Evolutionary conservation across 1,284 basidiomycete genomes (phyloP), one percentile per base, ranked within the genome.

Genomic region (Tremellales sp.): DNA sequence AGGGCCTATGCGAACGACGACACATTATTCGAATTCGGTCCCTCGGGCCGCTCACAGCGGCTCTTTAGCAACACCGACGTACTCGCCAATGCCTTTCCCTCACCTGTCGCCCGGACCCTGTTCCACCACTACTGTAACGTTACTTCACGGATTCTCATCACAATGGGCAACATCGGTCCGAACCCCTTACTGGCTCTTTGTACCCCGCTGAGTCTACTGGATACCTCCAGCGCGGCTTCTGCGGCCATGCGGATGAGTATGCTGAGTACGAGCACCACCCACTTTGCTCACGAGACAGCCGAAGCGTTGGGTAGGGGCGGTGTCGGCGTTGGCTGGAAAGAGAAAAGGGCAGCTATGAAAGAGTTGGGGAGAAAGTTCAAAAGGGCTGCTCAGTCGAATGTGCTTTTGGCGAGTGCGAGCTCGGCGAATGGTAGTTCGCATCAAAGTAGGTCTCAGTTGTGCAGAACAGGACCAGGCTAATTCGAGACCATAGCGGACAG

Each of bases 191-290:
- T 65, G 14, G 51, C 59, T 3, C 43, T 66, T 9, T 63, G 59
- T 37, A 61, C 57, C 7, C 63, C 63, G 3, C 19, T 53, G 9
- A 54, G 49, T 12, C 40, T 66, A n/a, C 52, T 65, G 28, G 63
- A 66, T 42, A 65, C 61, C 0, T 52, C 49, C 29, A 56, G 55
- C 19, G 52, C 65, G 1, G 59, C 61, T 1, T 59, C 56, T 0
- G 65, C 65, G 0, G 63, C 65, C 7, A 56, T 66, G 9, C 47
- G 65, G 18, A 62, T 66, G 63, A 58, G 56, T 32, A 58, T 66
- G 53, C 50, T 66, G 0, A 61, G 56, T 33, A 57, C 49, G 10
- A 57, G 53, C 24, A 49, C 60, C 6, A 50, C 60, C 5, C 63
- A 65, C 43, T 57, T 62, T 29, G 50, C 50, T 7, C 53, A 63